Percentiles rank a stretch among this genome's conserved stretches.
These are phyloP conservation scores for Talaromyces pinophilus DNA, from an alignment of 2,329 filamentous ascomycete genomes.

Conservation along the genomic window DNA sequence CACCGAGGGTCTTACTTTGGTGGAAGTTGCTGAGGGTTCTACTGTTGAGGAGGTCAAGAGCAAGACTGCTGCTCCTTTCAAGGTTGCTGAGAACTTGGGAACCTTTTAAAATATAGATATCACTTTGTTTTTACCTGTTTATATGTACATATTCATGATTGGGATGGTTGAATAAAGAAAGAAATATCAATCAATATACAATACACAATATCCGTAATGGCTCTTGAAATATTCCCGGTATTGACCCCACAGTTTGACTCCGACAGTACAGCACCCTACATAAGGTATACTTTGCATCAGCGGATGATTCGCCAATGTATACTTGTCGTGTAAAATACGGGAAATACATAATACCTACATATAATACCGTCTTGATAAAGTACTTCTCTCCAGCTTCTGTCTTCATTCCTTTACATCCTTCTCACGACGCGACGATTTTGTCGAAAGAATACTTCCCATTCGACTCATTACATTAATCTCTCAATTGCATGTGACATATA, in stretches of 20 bases:
- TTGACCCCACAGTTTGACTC: background rate
- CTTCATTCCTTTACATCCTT: background rate
- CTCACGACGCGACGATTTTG: background rate
- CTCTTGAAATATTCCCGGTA: background rate
- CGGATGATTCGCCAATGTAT: background rate
- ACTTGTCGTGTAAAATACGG: background rate
- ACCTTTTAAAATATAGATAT: slow-evolving; percentile 37
- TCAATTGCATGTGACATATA: background rate
- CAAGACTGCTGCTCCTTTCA: slow-evolving; percentile 71
- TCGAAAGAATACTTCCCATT: too few relatives aligned
- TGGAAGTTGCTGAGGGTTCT: slow-evolving; percentile 70
- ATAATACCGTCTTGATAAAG: background rate
- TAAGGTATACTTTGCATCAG: background rate
- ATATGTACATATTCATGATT: slow-evolving; percentile 14
- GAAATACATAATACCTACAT: slow-evolving; percentile 1
- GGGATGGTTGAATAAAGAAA: background rate
- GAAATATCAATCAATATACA: background rate
- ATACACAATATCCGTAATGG: background rate
- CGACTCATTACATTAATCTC: background rate
- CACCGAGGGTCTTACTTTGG: slow-evolving; percentile 54
- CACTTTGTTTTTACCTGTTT: background rate
- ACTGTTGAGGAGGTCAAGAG: slow-evolving; percentile 67
- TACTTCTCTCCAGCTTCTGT: background rate
- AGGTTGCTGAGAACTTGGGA: slow-evolving; percentile 61
- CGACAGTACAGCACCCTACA: background rate